Evolutionary conservation across 148 eudicot genomes (phyloP).

Genomic region (Silene latifolia): DNA sequence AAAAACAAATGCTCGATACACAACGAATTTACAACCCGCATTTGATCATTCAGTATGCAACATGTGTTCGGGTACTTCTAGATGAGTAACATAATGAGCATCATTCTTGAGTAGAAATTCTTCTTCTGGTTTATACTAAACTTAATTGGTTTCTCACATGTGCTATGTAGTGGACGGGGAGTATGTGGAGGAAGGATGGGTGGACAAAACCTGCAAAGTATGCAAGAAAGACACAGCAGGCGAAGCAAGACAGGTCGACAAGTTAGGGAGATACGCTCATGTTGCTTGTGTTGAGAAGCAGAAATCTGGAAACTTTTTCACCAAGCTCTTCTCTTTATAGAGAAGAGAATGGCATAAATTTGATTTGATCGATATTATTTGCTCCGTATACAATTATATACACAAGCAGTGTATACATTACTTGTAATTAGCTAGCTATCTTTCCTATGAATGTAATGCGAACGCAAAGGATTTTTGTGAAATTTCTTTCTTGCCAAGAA

Average conservation of each 20-base stretch:
- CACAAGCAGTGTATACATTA: slow-evolving; percentile 5
- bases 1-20: too few relatives aligned
- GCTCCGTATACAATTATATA: neutral
- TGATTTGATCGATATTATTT: too few relatives aligned
- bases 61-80: neutral
- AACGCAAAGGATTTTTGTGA: too few relatives aligned
- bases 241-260: slow-evolving; percentile 79
- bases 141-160: neutral
- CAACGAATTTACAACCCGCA: too few relatives aligned
- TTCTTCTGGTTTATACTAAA: too few relatives aligned
- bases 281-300: slow-evolving; percentile 71
- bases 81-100: neutral
- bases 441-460: neutral
- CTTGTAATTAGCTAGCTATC: slow-evolving; percentile 12
- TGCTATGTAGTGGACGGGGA: slow-evolving; percentile 68
- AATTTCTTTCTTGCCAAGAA: too few relatives aligned
- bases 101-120: too few relatives aligned
- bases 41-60: too few relatives aligned
- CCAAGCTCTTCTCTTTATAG: slow-evolving; percentile 62
- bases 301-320: slow-evolving; percentile 76
- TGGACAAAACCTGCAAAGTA: slow-evolving; percentile 93
- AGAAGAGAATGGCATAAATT: neutral
- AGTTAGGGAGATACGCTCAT: slow-evolving; percentile 79
- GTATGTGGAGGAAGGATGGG: slow-evolving; percentile 99
- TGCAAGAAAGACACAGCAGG: slow-evolving; percentile 93